Conservation (phyloP, 768 basidiomycete genomes). For the Coprinellus micaceus region DNA sequence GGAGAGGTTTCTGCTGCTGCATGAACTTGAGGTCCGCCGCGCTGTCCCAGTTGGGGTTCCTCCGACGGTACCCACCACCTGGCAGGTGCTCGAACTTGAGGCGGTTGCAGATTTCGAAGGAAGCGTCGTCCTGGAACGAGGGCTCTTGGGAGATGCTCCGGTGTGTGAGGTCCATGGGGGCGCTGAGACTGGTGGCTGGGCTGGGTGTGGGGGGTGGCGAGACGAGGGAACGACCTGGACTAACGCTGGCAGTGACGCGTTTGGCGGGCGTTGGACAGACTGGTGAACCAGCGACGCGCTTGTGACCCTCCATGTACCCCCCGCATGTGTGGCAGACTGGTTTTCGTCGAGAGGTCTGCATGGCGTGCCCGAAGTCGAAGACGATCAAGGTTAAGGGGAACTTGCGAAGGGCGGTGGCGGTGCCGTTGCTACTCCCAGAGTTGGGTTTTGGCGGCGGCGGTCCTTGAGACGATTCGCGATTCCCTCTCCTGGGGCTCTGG, state of each 20-base stretch:
- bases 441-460: too few species aligned
- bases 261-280: constrained; percentile 1
- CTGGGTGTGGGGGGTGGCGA: constrained; percentile 5
- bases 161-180: neutral
- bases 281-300: neutral
- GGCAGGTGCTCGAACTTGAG: constrained; percentile 5
- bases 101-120: neutral
- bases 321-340: constrained; percentile 7
- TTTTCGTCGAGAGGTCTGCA: constrained; percentile 2
- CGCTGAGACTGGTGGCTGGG: neutral
- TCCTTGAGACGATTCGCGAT: too few species aligned
- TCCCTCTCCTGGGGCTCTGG: too few species aligned
- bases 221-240: constrained; percentile 4
- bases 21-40: neutral
- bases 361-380: neutral
- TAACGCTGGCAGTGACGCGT: neutral
- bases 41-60: constrained; percentile 10
- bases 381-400: neutral
- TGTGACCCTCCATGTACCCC: constrained; percentile 9
- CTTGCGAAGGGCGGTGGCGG: neutral
- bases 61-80: constrained; percentile 1
- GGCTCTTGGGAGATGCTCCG: neutral
- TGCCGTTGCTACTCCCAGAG: neutral
- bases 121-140: neutral
- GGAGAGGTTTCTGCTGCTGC: neutral